Conservation (phyloP, 345 rosid genomes). For the Rhizophora apiculata region DNA sequence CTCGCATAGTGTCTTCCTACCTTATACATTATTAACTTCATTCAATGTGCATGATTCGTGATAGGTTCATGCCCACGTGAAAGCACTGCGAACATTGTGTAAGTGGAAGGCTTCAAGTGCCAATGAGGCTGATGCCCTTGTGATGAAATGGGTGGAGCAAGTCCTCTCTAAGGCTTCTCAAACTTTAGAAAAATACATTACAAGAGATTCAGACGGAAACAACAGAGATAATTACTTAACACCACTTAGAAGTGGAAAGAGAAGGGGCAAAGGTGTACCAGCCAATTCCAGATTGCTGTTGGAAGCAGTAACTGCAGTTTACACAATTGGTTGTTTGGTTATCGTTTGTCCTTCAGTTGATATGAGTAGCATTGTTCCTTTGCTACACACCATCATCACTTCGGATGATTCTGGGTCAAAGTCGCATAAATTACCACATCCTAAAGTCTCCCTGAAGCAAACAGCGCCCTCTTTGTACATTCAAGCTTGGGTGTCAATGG, state of each 20-base stretch:
- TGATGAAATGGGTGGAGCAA: conserved; percentile 63
- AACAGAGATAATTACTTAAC: conserved; percentile 46
- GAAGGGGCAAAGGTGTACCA: conserved; percentile 47
- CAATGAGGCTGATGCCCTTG: conserved; percentile 63
- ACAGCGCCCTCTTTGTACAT: conserved; percentile 63
- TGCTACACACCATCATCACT: conserved; percentile 70
- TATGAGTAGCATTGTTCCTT: conserved; percentile 53
- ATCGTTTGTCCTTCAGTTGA: conserved; percentile 71
- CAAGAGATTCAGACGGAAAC: conserved; percentile 36
- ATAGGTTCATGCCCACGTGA: conserved; percentile 92
- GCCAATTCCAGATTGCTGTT: conserved; percentile 36
- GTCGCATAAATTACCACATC: conserved; percentile 52
- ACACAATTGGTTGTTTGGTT: conserved; percentile 75
- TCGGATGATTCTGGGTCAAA: conserved; percentile 65
- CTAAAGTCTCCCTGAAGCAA: conserved; percentile 55
- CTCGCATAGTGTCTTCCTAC: not conserved
- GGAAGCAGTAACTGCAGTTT: conserved; percentile 62
- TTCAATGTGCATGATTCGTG: conserved; percentile 25
- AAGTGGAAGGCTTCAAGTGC: conserved; percentile 56
- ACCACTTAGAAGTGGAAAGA: conserved; percentile 52
- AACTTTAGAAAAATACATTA: conserved; percentile 61
- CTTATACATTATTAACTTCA: not conserved
- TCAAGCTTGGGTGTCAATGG: conserved; percentile 92
- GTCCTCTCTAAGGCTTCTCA: conserved; percentile 58
- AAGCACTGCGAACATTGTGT: conserved; percentile 83